A percentile compares a stretch with the other conserved stretches of the same genome.
Evolutionary conservation across 805 yeast genomes (phyloP).

Genomic region (Myxozyma nipponensis): DNA sequence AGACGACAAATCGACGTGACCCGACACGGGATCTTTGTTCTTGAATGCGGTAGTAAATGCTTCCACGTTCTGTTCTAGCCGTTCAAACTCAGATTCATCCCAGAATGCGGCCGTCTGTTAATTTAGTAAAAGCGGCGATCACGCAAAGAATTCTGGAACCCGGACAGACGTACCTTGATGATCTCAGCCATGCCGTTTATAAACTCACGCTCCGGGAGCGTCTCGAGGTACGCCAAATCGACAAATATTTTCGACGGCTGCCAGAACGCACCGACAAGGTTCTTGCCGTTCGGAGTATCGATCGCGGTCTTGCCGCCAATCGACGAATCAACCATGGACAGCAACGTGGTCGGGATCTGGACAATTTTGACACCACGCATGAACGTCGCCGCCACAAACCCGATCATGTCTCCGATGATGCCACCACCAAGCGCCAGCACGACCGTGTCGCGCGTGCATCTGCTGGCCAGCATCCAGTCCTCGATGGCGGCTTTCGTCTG

Average conservation of each 20-base stretch:
- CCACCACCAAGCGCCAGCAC: constrained; percentile 97
- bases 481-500: constrained; percentile 89
- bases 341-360: constrained; percentile 88
- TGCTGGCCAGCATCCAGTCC: constrained; percentile 73
- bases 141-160: not conserved
- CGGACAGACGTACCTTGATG: constrained; percentile 55
- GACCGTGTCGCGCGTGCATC: constrained; percentile 95
- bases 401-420: constrained; percentile 98
- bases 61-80: constrained; percentile 75
- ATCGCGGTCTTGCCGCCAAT: constrained; percentile 98
- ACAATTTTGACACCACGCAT: constrained; percentile 96
- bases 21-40: constrained; percentile 39
- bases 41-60: constrained; percentile 65
- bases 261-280: constrained; percentile 95
- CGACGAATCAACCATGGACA: constrained; percentile 97
- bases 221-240: constrained; percentile 79
- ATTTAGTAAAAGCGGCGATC: not conserved
- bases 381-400: constrained; percentile 97
- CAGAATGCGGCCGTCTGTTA: constrained; percentile 86
- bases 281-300: constrained; percentile 93
- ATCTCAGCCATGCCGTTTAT: constrained; percentile 99
- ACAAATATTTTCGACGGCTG: constrained; percentile 87
- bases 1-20: constrained; percentile 59
- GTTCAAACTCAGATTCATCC: constrained; percentile 82
- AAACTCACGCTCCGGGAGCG: constrained; percentile 89